Evolutionary conservation across 495 filamentous ascomycete species (phyloP), one percentile per base, ranked within the genome.

Genomic region (Amorphotheca resinae): DNA sequence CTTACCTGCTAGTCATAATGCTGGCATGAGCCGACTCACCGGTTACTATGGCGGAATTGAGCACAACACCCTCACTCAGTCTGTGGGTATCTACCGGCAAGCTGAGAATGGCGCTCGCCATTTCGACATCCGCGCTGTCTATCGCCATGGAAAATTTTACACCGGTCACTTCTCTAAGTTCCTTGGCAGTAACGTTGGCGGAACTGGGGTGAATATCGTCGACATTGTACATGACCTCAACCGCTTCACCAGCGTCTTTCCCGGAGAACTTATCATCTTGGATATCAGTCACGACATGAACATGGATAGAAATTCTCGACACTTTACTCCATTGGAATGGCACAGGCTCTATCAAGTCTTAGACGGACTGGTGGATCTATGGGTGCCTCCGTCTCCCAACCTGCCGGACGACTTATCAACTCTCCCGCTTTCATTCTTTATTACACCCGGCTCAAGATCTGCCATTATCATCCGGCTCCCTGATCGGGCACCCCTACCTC

Each of bases 231-330:
- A 22, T 16, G 56, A 59, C 16, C 49, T 63, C 46, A 63, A 63
- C 41, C 39, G 15, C 2, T 63, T 60, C 46, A 63, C 55, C 8
- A 4, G 38, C 20, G 48, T 56, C 22, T 46, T 52, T 31, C 58
- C 56, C 0, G 59, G 59, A 17, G 59, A 63, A 30, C 48, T 63
- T 36, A 58, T 60, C 23, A 52, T 63, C 32, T 40, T 63, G 5
- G 44, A 51, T 18, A 17, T 63, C 1, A 52, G 46, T 16, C 58
- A 63, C 23, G 45, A 53, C 18, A 32, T 42, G 31, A 23, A 48
- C 21, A 25, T n/a, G 15, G 22, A 25, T 12, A 23, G 23, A 8
- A 18, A 17, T 9, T 49, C 42, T 36, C 23, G 22, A 14, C 11
- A 16, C 5, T 17, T 47, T n/a, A 17, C 22, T 16, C 1, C 17